These are phyloP conservation scores for Striga hermonthica DNA, from an alignment of 305 asterid genomes.

Conservation along the genomic window DNA sequence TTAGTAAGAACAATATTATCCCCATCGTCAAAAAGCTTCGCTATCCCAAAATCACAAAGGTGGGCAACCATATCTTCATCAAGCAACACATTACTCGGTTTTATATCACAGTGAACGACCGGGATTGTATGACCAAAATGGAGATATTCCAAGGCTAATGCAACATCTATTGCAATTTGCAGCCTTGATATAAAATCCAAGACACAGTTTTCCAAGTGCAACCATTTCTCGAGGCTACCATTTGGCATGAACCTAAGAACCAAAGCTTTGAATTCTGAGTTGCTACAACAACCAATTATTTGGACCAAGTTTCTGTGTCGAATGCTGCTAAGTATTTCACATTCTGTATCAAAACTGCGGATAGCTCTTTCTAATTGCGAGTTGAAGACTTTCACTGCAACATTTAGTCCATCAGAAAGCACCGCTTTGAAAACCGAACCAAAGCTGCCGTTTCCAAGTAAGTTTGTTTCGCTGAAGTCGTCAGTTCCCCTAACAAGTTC, in stretches of 20 bases:
- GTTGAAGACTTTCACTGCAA: constrained; percentile 46
- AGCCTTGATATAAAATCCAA: constrained; percentile 27
- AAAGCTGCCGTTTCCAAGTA: constrained; percentile 42
- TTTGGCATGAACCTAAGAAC: constrained; percentile 33
- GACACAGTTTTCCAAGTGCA: constrained; percentile 27
- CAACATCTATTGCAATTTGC: constrained; percentile 34
- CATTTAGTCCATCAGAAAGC: constrained; percentile 33
- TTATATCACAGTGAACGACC: constrained; percentile 40
- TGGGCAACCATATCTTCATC: constrained; percentile 42
- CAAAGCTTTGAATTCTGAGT: constrained; percentile 37
- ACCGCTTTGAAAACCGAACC: constrained; percentile 38
- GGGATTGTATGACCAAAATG: constrained; percentile 30
- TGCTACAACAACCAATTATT: constrained; percentile 36
- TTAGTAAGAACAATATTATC: constrained; percentile 28
- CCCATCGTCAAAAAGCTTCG: constrained; percentile 33
- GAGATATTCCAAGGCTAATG: constrained; percentile 41
- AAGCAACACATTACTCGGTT: constrained; percentile 40
- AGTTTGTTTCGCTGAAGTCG: constrained; percentile 32
- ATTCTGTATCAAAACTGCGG: constrained; percentile 25
- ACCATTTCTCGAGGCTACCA: constrained; percentile 38
- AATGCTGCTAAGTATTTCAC: constrained; percentile 33
- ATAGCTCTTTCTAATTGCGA: constrained; percentile 32
- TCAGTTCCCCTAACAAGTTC: constrained; percentile 35
- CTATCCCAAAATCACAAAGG: constrained; percentile 40
- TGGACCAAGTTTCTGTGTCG: constrained; percentile 36